Base-by-base conservation (phyloP, 2,329 filamentous ascomycete genomes). In the Fusarium pseudoanthophilum region DNA sequence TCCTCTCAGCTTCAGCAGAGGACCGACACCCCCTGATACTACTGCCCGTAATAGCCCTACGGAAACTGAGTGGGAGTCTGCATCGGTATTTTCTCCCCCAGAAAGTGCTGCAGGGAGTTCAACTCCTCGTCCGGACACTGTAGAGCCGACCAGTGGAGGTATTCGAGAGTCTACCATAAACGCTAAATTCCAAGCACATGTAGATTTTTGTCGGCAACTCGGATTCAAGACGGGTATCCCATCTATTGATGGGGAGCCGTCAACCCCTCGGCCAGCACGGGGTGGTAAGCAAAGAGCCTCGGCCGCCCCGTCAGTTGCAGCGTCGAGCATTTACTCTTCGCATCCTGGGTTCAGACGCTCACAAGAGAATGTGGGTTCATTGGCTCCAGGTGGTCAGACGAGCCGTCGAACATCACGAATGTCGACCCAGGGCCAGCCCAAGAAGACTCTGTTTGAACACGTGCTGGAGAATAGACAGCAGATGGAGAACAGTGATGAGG, bases 261-360 rank as follows among this genome's bases (percentile, higher is more conserved):
- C 36, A 20, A 42, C 51, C 5, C 21, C 49, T 30, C 26, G 16
- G n/a, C 32, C 39, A 46, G 9, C 53, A 51, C 53, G 26, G 21
- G 14, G 18, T 4, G 24, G 18, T 11, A 43, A 36, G 20, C 28
- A 30, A 18, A 39, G 37, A 28, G 26, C 24, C 1, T 32, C 16
- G 8, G 52, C n/a, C 21, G n/a, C 18, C 4, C 18, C 24, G 4
- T 63, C 62, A 7, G 15, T 56, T 43, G 57, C 48, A 9, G n/a
- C 67, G 7, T 77, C 75, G 24, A 78, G 75, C 24, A 18, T 75
- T 4, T 78, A 77, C 61, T 77, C 74, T 24, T 32, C 56, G 4
- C 64, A 72, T 32, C 61, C 71, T 21, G 71, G 68, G 15, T 72
- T 74, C 34, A 66, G 68, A 24, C 60, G 57, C 10, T 66, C 60